Evolutionary conservation across 495 filamentous ascomycete species (phyloP).

Genomic region (Penicillium goetzii): DNA sequence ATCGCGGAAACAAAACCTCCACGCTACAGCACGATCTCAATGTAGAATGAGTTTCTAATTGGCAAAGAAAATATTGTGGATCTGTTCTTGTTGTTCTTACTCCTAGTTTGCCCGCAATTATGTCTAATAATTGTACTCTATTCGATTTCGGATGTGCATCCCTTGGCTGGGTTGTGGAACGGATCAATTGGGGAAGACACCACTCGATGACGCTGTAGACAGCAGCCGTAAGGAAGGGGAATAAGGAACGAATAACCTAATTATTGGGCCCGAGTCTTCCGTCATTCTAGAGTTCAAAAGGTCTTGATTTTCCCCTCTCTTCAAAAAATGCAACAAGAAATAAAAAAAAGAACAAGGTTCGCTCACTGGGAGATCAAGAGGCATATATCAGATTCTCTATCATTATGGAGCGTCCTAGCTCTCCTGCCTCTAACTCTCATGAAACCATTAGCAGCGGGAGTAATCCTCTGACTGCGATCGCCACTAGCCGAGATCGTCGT

Average conservation of each 20-base stretch:
- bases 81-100: neutral
- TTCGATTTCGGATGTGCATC: neutral
- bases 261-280: neutral
- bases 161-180: conserved; percentile 4
- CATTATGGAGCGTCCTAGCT: conserved; percentile 20
- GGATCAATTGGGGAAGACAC: conserved; percentile 20
- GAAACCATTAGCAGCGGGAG: conserved; percentile 13
- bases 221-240: neutral
- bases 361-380: neutral
- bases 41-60: neutral
- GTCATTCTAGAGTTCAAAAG: neutral
- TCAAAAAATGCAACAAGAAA: neutral
- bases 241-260: neutral
- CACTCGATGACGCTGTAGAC: conserved; percentile 25
- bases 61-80: neutral
- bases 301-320: neutral
- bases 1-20: neutral
- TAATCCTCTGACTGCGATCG: conserved; percentile 14
- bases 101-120: neutral
- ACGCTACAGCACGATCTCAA: neutral
- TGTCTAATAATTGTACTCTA: neutral
- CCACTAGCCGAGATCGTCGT: conserved; percentile 7
- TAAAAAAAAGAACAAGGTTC: neutral
- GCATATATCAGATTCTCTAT: neutral
- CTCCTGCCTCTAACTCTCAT: conserved; percentile 1